Base-by-base conservation (phyloP, 2,329 filamentous ascomycete genomes). In the Chaetomiaceae sp. region DNA sequence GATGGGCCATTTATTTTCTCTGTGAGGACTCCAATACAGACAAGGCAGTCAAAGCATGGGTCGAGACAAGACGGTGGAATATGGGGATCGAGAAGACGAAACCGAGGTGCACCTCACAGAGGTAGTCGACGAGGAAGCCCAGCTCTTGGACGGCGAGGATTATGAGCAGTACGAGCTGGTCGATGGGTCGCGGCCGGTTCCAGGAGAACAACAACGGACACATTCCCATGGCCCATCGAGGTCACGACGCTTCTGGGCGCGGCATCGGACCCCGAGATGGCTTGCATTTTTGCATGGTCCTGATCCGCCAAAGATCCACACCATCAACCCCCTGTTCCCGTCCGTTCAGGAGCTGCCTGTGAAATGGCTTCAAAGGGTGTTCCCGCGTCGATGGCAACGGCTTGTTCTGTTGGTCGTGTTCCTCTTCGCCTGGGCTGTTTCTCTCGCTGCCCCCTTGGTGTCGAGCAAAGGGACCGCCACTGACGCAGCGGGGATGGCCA, bases 101-200 rank as follows among this genome's bases (percentile, higher is more conserved):
- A 37, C 34, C 7, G 49, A 41, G 7, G 29, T 45, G 4, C 43
- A 40, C 33, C 27, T 34, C 1, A 23, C 43, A 29, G 43, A 44
- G 25, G 32, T 30, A 6, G 20, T 16, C 21, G 54, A 57, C 44
- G 54, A 57, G 36, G 59, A 62, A 27, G 59, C 58, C n/a, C 61
- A 62, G 48, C 56, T 62, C 4, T 30, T 62, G 2, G 33, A 51
- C 30, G 46, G 29, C 33, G 53, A 54, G 20, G 61, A 58, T 25
- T 51, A 51, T n/a, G 61, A 58, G 49, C 33, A 54, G 44, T 55
- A 54, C 13, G 59, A 58, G 16, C 50, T 61, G 9, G 58, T 54
- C 18, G 56, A 59, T 14, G n/a, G 5, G 1, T 21, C 50, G 8
- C 36, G 25, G 1, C 33, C 48, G 2, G 29, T 37, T 5, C 34